Percentiles rank a stretch among this genome's conserved stretches.
Evolutionary conservation across 1,139 yeast genomes (phyloP).

Genomic region (Taphrina communis): DNA sequence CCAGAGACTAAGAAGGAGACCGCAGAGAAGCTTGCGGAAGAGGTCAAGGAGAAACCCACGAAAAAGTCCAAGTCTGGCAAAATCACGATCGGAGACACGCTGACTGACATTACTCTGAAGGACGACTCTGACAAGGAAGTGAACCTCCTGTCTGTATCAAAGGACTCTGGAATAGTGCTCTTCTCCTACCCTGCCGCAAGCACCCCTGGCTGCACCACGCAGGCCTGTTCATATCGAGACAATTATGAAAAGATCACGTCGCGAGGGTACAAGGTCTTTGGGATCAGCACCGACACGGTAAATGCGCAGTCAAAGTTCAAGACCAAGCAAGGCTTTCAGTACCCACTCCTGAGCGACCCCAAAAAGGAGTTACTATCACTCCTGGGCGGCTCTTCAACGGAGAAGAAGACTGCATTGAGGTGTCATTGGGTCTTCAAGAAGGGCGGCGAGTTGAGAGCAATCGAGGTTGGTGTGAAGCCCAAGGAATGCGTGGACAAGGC

Average conservation of each 20-base stretch:
- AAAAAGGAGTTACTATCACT: conserved; percentile 67
- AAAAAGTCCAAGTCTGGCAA: conserved; percentile 36
- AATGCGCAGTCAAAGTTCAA: conserved; percentile 78
- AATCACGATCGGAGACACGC: conserved; percentile 66
- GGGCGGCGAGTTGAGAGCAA: conserved; percentile 72
- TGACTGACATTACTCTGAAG: conserved; percentile 66
- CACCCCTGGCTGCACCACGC: conserved; percentile 73
- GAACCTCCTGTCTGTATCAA: conserved; percentile 56
- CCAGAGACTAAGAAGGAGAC: background rate
- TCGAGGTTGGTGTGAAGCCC: conserved; percentile 75
- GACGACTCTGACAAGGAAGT: conserved; percentile 73
- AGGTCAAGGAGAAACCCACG: conserved; percentile 25
- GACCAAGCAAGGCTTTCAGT: conserved; percentile 60
- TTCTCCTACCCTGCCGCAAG: conserved; percentile 89
- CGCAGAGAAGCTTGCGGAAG: background rate
- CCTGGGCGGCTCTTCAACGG: conserved; percentile 80
- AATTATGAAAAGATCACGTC: conserved; percentile 62
- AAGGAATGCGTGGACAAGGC: conserved; percentile 74
- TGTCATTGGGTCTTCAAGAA: conserved; percentile 83
- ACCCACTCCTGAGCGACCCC: conserved; percentile 79
- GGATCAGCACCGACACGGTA: conserved; percentile 70
- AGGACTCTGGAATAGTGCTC: conserved; percentile 55
- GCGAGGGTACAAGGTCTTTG: conserved; percentile 53
- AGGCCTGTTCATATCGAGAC: conserved; percentile 85
- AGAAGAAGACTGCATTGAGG: conserved; percentile 68